These are phyloP conservation scores for Beauveria caledonica DNA, from an alignment of 2,329 filamentous ascomycete species.

Conservation along the genomic window DNA sequence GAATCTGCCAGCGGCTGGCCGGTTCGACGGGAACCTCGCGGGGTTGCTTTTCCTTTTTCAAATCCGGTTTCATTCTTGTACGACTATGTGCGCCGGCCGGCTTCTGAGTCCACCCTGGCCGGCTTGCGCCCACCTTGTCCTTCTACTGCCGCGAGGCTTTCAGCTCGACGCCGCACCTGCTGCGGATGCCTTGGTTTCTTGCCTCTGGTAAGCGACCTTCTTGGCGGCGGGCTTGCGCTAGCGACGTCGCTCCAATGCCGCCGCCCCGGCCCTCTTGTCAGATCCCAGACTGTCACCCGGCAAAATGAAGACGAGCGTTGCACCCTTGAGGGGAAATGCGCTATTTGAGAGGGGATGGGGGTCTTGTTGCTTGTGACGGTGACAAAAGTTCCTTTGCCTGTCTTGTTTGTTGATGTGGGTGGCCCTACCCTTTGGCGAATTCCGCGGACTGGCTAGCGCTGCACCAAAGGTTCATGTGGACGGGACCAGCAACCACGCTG, in stretches of 20 bases:
- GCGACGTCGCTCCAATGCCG: not conserved
- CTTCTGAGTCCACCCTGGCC: not conserved
- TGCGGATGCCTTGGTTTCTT: not conserved
- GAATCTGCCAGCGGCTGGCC: not conserved
- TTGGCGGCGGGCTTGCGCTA: not conserved
- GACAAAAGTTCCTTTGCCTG: slow-evolving; percentile 9
- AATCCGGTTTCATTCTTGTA: not conserved
- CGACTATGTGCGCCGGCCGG: not conserved
- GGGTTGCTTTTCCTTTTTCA: not conserved
- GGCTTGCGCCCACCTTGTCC: not conserved
- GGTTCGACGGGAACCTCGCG: not conserved
- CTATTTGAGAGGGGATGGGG: not conserved
- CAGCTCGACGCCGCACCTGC: not conserved
- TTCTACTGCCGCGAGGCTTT: slow-evolving; percentile 2
- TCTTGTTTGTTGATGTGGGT: not conserved
- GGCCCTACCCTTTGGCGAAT: not conserved
- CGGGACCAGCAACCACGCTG: too few species aligned
- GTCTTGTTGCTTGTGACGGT: not conserved
- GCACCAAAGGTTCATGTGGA: not conserved
- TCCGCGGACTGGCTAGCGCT: not conserved
- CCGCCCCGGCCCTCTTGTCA: not conserved
- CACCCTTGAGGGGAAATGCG: not conserved
- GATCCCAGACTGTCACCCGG: not conserved
- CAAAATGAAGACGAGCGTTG: not conserved
- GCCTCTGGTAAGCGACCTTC: slow-evolving; percentile 1